phyloP scores from a whole-genome alignment of 305 asterid genomes.

The Fraxinus sp. region DNA sequence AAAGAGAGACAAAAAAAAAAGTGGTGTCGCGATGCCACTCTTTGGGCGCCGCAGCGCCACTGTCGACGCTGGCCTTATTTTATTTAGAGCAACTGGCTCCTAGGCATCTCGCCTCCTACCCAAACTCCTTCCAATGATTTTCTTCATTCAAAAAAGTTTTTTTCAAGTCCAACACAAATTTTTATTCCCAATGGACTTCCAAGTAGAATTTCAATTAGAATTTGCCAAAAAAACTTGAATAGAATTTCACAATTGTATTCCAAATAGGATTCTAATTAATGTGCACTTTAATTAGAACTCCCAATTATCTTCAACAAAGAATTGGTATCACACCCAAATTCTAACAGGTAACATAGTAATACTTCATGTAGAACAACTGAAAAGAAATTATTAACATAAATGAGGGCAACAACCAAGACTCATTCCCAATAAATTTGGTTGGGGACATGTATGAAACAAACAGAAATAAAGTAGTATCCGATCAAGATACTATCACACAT shows the following conservation, averaged over 20 bases:
- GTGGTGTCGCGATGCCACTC: not conserved
- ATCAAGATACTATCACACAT: not conserved
- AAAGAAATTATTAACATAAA: not conserved
- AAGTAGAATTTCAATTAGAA: not conserved
- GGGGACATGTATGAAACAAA: not conserved
- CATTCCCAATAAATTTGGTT: conserved; percentile 2
- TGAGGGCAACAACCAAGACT: not conserved
- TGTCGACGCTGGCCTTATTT: not conserved
- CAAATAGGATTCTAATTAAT: not conserved
- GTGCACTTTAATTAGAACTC: not conserved
- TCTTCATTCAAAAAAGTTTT: not conserved
- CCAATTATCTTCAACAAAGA: too few species aligned
- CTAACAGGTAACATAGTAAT: conserved; percentile 14
- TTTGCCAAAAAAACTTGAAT: too few species aligned
- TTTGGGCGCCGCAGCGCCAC: not conserved
- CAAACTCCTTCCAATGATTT: not conserved
- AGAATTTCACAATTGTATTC: not conserved
- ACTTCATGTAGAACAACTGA: not conserved
- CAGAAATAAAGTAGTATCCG: not conserved
- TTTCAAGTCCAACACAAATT: not conserved
- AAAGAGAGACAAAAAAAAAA: not conserved
- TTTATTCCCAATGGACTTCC: not conserved
- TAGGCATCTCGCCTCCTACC: not conserved
- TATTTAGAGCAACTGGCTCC: not conserved
- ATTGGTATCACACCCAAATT: not conserved